phyloP scores from a whole-genome alignment of 371 early-diverging fungal species.

The Mortierella sp. region DNA sequence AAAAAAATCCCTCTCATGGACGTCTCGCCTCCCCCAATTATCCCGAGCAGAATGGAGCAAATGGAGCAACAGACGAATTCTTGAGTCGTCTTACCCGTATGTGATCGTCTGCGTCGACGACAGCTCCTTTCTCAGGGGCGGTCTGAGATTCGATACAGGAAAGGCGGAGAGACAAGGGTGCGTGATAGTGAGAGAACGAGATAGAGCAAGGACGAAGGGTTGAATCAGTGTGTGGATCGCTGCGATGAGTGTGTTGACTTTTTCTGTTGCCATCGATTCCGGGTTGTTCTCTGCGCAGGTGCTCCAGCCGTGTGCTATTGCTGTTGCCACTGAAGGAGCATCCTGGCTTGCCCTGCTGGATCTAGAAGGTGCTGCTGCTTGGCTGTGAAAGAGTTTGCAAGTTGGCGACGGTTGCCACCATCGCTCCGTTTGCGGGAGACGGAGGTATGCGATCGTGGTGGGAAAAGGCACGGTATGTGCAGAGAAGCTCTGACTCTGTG shows the following conservation, averaged over 20 bases:
- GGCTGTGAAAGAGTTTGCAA: no score
- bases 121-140: conserved; percentile 44
- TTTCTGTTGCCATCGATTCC: no score
- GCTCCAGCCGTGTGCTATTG: no score
- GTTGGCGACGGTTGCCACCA: neutral
- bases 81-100: conserved; percentile 37
- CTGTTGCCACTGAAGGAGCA: no score
- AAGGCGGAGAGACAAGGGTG: neutral
- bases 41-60: no score
- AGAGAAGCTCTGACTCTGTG: neutral
- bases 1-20: no score
- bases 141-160: conserved; percentile 33
- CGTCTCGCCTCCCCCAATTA: no score
- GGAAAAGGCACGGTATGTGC: neutral
- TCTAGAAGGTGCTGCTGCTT: no score
- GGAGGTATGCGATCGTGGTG: neutral
- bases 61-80: neutral
- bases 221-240: conserved; percentile 5
- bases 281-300: no score
- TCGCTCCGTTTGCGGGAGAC: neutral
- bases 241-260: neutral
- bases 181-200: no score
- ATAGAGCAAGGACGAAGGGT: conserved; percentile 1
- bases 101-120: conserved; percentile 47
- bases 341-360: no score